phyloP scores from a whole-genome alignment of 345 rosid genomes.

The Zanthoxylum bungeanum region DNA sequence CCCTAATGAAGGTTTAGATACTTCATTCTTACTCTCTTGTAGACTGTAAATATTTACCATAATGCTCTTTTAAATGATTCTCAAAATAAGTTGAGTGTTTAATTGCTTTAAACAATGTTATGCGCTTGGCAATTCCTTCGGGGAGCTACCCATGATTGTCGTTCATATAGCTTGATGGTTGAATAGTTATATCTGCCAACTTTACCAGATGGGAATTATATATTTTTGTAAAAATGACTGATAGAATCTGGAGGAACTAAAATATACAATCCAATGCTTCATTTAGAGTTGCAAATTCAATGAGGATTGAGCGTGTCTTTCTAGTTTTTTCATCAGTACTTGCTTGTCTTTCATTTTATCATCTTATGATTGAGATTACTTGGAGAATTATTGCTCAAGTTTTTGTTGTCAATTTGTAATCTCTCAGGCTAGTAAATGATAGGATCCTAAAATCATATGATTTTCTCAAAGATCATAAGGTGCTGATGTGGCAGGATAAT shows the following conservation, averaged over 20 bases:
- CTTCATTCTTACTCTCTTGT: neutral
- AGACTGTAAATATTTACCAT: neutral
- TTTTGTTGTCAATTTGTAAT: conserved; percentile 10
- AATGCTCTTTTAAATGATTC: neutral
- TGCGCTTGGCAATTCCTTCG: neutral
- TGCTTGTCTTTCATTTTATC: neutral
- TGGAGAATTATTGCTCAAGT: neutral
- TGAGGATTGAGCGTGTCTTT: neutral
- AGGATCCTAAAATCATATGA: conserved; percentile 12
- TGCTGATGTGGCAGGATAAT: neutral
- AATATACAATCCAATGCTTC: neutral
- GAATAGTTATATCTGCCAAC: neutral
- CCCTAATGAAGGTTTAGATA: conserved; percentile 28
- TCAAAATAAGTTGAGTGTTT: neutral
- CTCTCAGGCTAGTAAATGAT: conserved; percentile 1
- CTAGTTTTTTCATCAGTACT: neutral
- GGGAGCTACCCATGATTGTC: neutral
- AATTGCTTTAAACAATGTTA: neutral
- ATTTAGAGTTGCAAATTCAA: neutral
- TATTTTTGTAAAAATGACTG: neutral
- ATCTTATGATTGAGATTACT: neutral
- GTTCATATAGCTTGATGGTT: neutral
- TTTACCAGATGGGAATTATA: neutral
- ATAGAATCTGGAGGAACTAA: neutral
- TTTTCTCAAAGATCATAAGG: conserved; percentile 13